Percentiles rank a stretch among this genome's conserved stretches.
Evolutionary conservation across 305 asterid genomes (phyloP).

Genomic region (Fraxinus sp.): DNA sequence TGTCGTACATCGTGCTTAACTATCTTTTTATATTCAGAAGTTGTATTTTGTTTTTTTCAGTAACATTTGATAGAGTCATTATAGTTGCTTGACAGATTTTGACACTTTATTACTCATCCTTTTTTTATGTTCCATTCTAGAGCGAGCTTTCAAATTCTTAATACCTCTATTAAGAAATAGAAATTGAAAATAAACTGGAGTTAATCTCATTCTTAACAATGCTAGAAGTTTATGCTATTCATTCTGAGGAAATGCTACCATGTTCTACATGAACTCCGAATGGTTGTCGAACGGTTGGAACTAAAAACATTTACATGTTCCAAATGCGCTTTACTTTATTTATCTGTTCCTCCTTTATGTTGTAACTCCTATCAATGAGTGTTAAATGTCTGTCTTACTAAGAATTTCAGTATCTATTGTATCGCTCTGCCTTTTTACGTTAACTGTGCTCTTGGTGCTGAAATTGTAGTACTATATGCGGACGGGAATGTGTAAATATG

Average conservation of each 20-base stretch:
- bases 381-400: not conserved
- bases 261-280: not conserved
- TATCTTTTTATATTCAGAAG: not conserved
- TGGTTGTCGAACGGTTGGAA: not conserved
- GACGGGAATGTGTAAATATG: constrained; percentile 86
- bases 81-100: not conserved
- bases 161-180: not conserved
- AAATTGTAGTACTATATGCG: constrained; percentile 69
- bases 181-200: not conserved
- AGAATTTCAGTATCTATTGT: not conserved
- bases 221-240: not conserved
- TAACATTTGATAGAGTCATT: not conserved
- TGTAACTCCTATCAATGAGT: not conserved
- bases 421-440: not conserved
- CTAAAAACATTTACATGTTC: not conserved
- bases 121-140: not conserved
- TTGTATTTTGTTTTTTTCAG: not conserved
- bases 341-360: not conserved
- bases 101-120: not conserved
- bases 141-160: not conserved
- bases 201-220: not conserved
- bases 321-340: not conserved
- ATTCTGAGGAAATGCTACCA: not conserved
- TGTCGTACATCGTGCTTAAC: not conserved
- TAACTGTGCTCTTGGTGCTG: constrained; percentile 24